Evolutionary conservation across 2,329 filamentous ascomycete species (phyloP), one percentile per base, ranked within the genome.

Genomic region (Aspergillus fischeri): DNA sequence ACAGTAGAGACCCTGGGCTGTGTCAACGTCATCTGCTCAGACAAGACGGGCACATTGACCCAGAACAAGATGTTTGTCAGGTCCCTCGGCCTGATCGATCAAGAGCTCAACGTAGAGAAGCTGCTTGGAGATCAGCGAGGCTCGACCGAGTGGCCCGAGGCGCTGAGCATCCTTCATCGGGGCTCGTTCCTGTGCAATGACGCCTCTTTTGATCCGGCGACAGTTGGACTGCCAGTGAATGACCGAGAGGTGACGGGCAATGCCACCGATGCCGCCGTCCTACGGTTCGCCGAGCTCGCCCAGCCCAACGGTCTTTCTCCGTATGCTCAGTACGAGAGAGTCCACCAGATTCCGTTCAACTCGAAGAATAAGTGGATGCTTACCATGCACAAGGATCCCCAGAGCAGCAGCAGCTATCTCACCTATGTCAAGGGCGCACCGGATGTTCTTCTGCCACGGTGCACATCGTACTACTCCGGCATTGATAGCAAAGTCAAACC

Each of bases 341-440:
- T 85, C 3, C 91, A 86, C 65, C 85, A 89, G 56, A 78, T 90
- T 24, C 86, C 87, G 0, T 92, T 92, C 75, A 92, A 92, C 75
- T 90, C 87, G 71, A 90, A 91, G 76, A 92, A 92, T 76, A 92
- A 92, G 72, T 92, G 86, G 73, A 92, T 91, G 84, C 83, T 92
- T 52, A 82, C 85, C 32, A 80, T 87, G 58, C 63, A 64, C 56
- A 58, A 63, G 56, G 60, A 69, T 63, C 65, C 61, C 68, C 75
- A 29, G 74, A 73, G 17, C 63, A 78, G 35, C 10, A 57, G 58
- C 4, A 52, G 45, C 20, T 67, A 67, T 27, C 58, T 70, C 41
- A 42, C 71, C 29, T 68, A 87, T 29, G 89, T 92, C 70, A 92
- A 93, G 69, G 89, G 90, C 2, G 90, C 89, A 0, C 88, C 89